Evolutionary conservation across 768 basidiomycete species (phyloP).

Genomic region (Termitomyces sp.): DNA sequence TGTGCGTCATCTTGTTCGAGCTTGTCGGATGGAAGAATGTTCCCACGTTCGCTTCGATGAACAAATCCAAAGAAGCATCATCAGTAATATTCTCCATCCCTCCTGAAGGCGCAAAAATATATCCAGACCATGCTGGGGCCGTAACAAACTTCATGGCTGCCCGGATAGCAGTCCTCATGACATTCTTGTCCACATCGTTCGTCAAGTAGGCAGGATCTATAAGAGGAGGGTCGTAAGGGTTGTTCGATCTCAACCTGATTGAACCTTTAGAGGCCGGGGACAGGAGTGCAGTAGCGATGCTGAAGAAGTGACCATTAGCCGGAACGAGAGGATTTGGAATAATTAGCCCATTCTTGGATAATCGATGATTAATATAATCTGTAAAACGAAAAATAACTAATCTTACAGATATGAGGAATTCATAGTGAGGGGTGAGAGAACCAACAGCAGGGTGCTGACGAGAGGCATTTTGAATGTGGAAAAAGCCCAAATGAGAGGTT

Average conservation of each 20-base stretch:
- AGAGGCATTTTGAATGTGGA: constrained; percentile 19
- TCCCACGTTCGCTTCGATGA: constrained; percentile 8
- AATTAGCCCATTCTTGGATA: constrained; percentile 12
- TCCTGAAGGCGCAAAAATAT: constrained; percentile 5
- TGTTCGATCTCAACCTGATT: constrained; percentile 25
- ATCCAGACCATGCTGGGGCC: constrained; percentile 12
- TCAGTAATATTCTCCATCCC: constrained; percentile 4
- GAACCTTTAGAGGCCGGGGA: constrained; percentile 24
- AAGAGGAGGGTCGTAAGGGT: constrained; percentile 33
- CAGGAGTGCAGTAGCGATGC: constrained; percentile 15
- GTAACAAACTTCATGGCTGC: constrained; percentile 9
- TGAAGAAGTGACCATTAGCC: constrained; percentile 16
- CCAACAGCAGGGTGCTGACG: constrained; percentile 24
- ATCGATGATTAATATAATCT: background rate
- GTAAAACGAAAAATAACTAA: constrained; percentile 11
- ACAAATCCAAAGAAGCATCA: constrained; percentile 17
- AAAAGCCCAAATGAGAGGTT: constrained; percentile 18
- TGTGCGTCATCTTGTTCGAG: constrained; percentile 18
- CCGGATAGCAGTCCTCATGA: constrained; percentile 15
- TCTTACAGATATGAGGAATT: constrained; percentile 16
- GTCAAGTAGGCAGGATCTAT: constrained; percentile 40
- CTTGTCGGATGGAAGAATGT: constrained; percentile 16
- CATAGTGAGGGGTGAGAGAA: constrained; percentile 22
- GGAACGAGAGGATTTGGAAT: constrained; percentile 11
- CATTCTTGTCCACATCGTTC: constrained; percentile 12